Conservation (phyloP, 768 basidiomycete genomes). For the Chalciporus chontae region DNA sequence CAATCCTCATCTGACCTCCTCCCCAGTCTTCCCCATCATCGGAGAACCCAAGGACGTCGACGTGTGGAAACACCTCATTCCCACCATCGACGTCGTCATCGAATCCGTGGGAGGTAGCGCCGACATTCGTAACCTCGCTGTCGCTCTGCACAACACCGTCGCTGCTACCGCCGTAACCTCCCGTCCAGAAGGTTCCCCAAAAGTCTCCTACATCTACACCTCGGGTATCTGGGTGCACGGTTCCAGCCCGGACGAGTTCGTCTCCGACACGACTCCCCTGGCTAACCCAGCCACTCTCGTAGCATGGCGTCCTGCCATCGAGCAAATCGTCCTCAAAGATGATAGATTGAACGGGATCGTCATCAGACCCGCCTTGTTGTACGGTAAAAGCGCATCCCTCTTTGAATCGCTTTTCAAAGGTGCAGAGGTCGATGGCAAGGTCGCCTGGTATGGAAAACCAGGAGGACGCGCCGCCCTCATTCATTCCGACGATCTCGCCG, state of each 20-base stretch:
- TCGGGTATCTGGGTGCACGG: slow-evolving; percentile 32
- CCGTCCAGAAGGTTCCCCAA: slow-evolving; percentile 20
- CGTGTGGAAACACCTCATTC: slow-evolving; percentile 16
- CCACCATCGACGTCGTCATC: slow-evolving; percentile 20
- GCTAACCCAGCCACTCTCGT: slow-evolving; percentile 11
- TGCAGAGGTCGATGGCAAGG: slow-evolving; percentile 15
- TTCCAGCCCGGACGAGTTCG: slow-evolving; percentile 12
- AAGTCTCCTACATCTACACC: slow-evolving; percentile 32
- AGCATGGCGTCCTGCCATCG: slow-evolving; percentile 20
- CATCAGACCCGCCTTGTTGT: slow-evolving; percentile 30
- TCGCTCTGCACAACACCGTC: slow-evolving; percentile 16
- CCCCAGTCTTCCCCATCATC: slow-evolving; percentile 25
- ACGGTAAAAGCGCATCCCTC: slow-evolving; percentile 27
- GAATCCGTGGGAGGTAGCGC: slow-evolving; percentile 16
- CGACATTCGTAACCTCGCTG: slow-evolving; percentile 11
- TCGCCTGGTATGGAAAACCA: slow-evolving; percentile 24
- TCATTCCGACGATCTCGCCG: slow-evolving; percentile 35
- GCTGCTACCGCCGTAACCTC: slow-evolving; percentile 13
- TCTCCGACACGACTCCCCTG: slow-evolving; percentile 20
- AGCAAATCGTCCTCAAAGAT: slow-evolving; percentile 12
- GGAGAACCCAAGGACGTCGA: slow-evolving; percentile 12
- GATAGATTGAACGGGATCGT: slow-evolving; percentile 31
- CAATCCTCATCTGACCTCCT: neutral
- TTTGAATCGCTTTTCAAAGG: slow-evolving; percentile 23
- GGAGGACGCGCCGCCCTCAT: slow-evolving; percentile 27